These are phyloP conservation scores for Cymodocea nodosa DNA, from an alignment of 116 monocot genomes.

Conservation along the genomic window DNA sequence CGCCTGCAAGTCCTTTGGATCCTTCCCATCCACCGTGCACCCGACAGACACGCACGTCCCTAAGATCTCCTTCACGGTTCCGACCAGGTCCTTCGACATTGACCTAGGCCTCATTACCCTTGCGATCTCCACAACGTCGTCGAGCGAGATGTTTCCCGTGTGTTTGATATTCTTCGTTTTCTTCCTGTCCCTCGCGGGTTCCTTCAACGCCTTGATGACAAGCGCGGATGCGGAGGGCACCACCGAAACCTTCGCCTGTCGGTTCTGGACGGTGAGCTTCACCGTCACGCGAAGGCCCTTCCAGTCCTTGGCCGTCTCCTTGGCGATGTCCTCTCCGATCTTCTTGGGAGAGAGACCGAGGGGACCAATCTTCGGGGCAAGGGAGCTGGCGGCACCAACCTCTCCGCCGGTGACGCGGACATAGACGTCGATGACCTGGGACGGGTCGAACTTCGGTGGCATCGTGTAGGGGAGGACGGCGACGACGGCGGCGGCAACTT, in stretches of 20 bases:
- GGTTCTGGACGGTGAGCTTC: slow-evolving; percentile 23
- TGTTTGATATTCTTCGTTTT: slow-evolving; percentile 79
- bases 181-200: slow-evolving; percentile 68
- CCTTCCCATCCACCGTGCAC: slow-evolving; percentile 65
- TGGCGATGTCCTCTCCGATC: slow-evolving; percentile 57
- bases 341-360: too few species aligned
- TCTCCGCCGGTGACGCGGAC: too few species aligned
- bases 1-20: slow-evolving; percentile 54
- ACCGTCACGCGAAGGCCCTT: slow-evolving; percentile 75
- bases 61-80: slow-evolving; percentile 60
- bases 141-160: slow-evolving; percentile 50
- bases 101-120: slow-evolving; percentile 37
- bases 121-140: slow-evolving; percentile 69
- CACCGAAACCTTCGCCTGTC: slow-evolving; percentile 49
- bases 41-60: slow-evolving; percentile 64
- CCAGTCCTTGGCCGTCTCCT: slow-evolving; percentile 76
- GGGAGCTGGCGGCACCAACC: too few species aligned
- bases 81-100: slow-evolving; percentile 56
- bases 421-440: too few species aligned
- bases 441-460: too few species aligned
- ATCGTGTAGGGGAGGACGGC: too few species aligned
- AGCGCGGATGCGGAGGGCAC: slow-evolving; percentile 66
- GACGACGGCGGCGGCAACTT: too few species aligned
- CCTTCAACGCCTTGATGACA: slow-evolving; percentile 67
- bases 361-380: too few species aligned